phyloP scores from a whole-genome alignment of 495 filamentous ascomycete genomes.

The Evernia prunastri region DNA sequence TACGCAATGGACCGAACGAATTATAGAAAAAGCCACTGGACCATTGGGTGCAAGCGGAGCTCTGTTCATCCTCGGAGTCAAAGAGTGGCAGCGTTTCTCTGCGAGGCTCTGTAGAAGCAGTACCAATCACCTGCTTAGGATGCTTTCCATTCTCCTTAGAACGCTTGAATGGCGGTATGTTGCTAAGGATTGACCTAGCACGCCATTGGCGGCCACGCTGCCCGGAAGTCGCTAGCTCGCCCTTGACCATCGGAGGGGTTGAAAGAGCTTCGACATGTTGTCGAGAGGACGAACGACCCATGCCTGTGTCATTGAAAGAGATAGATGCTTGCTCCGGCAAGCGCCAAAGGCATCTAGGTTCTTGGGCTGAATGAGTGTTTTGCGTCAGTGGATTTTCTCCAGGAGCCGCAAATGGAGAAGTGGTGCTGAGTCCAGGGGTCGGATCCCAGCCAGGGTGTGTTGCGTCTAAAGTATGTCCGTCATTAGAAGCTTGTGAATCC shows the following conservation, averaged over 20 bases:
- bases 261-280: neutral
- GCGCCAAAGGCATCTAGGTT: neutral
- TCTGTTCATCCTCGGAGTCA: neutral
- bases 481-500: too few species aligned
- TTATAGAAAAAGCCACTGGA: neutral
- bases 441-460: neutral
- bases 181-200: slow-evolving; percentile 3
- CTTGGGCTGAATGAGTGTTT: neutral
- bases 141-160: neutral
- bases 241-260: neutral
- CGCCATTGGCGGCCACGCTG: slow-evolving; percentile 3
- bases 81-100: neutral
- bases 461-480: neutral
- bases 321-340: neutral
- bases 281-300: neutral
- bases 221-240: neutral
- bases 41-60: neutral
- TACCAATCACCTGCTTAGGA: neutral
- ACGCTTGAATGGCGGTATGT: neutral
- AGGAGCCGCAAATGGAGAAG: neutral
- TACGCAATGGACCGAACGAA: neutral
- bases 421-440: neutral
- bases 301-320: neutral
- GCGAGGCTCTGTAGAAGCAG: neutral
- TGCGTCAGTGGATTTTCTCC: neutral